Evolutionary conservation across 306 rosid species (phyloP), one percentile per base, ranked within the genome.

Genomic region (Quercus glauca): DNA sequence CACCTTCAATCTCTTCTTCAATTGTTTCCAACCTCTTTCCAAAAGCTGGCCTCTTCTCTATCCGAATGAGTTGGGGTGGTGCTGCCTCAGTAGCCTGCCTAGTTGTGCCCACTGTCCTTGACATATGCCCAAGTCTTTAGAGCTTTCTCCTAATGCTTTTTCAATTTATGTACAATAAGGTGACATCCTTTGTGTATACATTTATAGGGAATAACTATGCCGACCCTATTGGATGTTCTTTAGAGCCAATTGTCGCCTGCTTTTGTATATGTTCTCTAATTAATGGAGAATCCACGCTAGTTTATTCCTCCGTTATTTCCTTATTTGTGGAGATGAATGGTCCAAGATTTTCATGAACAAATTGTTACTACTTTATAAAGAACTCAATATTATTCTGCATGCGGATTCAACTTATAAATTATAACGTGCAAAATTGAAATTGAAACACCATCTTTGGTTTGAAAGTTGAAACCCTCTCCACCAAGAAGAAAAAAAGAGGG

Each of bases 1-100:
- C 52, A 67, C 52, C 20, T 2, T 67, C 72, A 1, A 5, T 67
- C 37, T 18, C 72, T 67, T 67, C 72, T 33, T 35, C 72, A 35
- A 67, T 67, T 19, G 72, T 67, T 67, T 35, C 72, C 72, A 67
- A 67, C 52, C 28, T 33, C 26, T 67, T 19, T 35, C 72, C 72
- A n/a, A 19, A 33, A 10, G 17, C 4, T 19, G 52, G 72, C 52
- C 51, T 19, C 51, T 49, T 67, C 51, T 67, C 26, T n/a, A 35
- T 19, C 3, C 25, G 52, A 18, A 67, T 13, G 15, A 67, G 26
- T 17, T 45, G 17, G 4, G 72, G 26, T 35, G 72, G 51, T 67
- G 72, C 72, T 67, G 52, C 72, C 52, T 67, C 72, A 1, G 52
- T 67, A 19, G 72, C 72, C 52, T 67, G 72, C 72, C 72, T 0